A percentile compares a stretch with the other conserved stretches of the same genome.
phyloP scores from a whole-genome alignment of 2,329 filamentous ascomycete genomes.

The Aspergillus brunneoviolaceus region DNA sequence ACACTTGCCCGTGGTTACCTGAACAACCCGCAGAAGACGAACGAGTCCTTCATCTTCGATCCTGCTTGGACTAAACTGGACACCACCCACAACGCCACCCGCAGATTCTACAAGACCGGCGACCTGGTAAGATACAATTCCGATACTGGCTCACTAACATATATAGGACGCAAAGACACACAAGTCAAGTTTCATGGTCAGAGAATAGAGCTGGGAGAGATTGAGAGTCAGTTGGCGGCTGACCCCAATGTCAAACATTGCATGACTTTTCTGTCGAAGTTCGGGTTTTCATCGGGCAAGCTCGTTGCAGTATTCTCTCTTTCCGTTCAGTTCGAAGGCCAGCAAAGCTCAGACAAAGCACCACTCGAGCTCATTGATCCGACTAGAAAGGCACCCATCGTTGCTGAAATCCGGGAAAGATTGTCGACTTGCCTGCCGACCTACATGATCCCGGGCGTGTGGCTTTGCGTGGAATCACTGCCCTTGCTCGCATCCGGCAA shows the following conservation, averaged over 20 bases:
- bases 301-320: conserved; percentile 36
- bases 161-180: conserved; percentile 63
- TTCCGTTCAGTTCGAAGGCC: conserved; percentile 20
- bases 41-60: conserved; percentile 57
- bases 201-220: conserved; percentile 60
- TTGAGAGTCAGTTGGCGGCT: conserved; percentile 42
- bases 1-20: conserved; percentile 64
- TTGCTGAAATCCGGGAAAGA: conserved; percentile 30
- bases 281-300: conserved; percentile 33
- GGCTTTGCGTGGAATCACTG: conserved; percentile 46
- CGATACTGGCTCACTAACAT: conserved; percentile 36
- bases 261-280: conserved; percentile 37
- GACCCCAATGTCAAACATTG: conserved; percentile 36
- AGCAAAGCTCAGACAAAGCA: conserved; percentile 18
- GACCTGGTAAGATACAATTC: conserved; percentile 42
- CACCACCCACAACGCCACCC: conserved; percentile 14
- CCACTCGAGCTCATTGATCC: conserved; percentile 28
- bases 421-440: conserved; percentile 40
- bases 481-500: conserved; percentile 50
- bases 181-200: conserved; percentile 68
- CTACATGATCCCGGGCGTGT: conserved; percentile 50
- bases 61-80: conserved; percentile 54
- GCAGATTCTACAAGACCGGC: conserved; percentile 44
- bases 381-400: conserved; percentile 20
- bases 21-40: conserved; percentile 58